These are phyloP conservation scores for Wickerhamiella kazuoi DNA, from an alignment of 805 yeast species.

Conservation along the genomic window DNA sequence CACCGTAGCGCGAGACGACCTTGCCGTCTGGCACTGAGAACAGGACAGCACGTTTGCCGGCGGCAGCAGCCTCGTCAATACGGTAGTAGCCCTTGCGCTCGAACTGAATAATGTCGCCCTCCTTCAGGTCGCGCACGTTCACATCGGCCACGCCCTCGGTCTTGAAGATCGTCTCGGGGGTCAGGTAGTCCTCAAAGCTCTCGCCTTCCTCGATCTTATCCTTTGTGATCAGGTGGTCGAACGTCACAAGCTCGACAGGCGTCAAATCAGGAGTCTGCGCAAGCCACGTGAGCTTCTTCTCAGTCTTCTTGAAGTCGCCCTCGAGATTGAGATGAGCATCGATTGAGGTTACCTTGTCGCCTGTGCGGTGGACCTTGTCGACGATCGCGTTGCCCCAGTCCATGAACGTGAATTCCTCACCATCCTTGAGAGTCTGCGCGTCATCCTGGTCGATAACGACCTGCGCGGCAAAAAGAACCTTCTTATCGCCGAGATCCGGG, in stretches of 20 bases:
- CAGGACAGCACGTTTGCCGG: conserved; percentile 50
- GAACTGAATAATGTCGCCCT: conserved; percentile 79
- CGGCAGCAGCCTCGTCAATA: conserved; percentile 40
- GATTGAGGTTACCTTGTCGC: conserved; percentile 38
- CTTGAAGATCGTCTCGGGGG: conserved; percentile 74
- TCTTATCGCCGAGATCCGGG: conserved; percentile 73
- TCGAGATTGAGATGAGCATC: conserved; percentile 73
- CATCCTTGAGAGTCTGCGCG: conserved; percentile 52
- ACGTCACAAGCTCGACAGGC: conserved; percentile 66
- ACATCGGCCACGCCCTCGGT: conserved; percentile 62
- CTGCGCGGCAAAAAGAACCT: conserved; percentile 45
- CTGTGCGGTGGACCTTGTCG: conserved; percentile 48
- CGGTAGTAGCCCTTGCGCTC: conserved; percentile 95
- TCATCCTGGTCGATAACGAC: conserved; percentile 76
- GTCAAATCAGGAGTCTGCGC: conserved; percentile 61
- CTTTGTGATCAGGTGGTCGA: conserved; percentile 87
- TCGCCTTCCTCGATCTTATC: conserved; percentile 92
- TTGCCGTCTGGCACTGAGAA: conserved; percentile 96
- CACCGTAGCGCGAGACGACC: conserved; percentile 56
- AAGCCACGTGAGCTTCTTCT: conserved; percentile 88
- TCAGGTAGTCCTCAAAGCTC: conserved; percentile 77
- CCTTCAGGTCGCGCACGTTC: conserved; percentile 58
- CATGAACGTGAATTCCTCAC: conserved; percentile 94
- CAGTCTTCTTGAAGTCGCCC: conserved; percentile 94
- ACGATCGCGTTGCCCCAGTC: conserved; percentile 95